Evolutionary conservation across 768 basidiomycete species (phyloP), one percentile per base, ranked within the genome.

Genomic region (Trametes gibbosa): DNA sequence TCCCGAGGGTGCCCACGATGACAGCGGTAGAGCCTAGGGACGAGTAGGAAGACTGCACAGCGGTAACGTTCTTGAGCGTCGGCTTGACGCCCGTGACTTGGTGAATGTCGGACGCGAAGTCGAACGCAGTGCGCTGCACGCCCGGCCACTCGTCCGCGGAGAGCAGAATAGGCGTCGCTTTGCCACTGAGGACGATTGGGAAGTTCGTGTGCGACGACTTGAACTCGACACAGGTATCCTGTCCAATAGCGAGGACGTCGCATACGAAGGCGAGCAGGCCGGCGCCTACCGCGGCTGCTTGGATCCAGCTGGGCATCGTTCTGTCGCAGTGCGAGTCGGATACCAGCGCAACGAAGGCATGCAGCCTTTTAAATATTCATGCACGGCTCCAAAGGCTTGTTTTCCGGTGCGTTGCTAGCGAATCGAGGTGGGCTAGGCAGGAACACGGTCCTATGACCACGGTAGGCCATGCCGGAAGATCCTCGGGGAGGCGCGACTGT

Each of bases 1-100:
- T 77, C 35, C 81, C 83, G 6, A 87, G 76, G 1, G 85, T 86
- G 5, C 87, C 87, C 23, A 89, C 75, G 52, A 90, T 82, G 64
- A 90, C 82, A 2, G 81, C 80, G 0, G 71, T 67, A 2, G 52
- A 48, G 8, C 61, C 56, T 16, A 34, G 19, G 5, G 59, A 56
- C 34, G 48, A 19, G 34, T 37, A 50, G 35, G 73, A 62, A 9
- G 73, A 16, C 19, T 29, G 41, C 41, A 42, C 41, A 21, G 41
- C 16, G 13, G 75, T 81, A 62, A 78, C 75, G 65, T 88, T 89
- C 50, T 75, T 69, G 14, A 88, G 58, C 2, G 72, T 53, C 0
- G 84, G 83, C 56, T 74, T 77, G 37, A 76, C 69, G 4, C 81
- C 81, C 0, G 86, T 85, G 41, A 89, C 85, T 32, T 76, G 75